phyloP scores from a whole-genome alignment of 768 basidiomycete species.

The Russula sp. region DNA sequence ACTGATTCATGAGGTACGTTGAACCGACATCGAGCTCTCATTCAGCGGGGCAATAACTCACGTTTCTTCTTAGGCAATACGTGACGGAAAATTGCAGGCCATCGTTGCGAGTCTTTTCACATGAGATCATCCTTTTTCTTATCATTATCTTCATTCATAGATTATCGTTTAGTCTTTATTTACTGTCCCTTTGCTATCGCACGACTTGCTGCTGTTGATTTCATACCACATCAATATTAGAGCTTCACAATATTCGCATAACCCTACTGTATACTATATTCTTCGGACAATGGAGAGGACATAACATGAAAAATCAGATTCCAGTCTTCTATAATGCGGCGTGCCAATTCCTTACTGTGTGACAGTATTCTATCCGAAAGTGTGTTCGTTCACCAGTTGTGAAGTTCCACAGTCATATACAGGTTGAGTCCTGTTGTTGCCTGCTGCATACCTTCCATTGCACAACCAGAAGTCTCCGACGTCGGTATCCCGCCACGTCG shows the following conservation, averaged over 20 bases:
- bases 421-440: no score
- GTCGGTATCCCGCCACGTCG: no score
- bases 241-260: not conserved
- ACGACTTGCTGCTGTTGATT: not conserved
- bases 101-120: slow-evolving; percentile 51
- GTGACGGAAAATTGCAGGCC: slow-evolving; percentile 61
- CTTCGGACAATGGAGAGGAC: not conserved
- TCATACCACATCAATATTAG: not conserved
- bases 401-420: no score
- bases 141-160: not conserved
- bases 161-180: not conserved
- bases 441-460: no score
- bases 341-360: no score
- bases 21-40: not conserved
- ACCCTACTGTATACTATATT: not conserved
- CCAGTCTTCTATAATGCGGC: no score
- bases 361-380: no score
- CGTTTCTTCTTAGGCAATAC: slow-evolving; percentile 39
- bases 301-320: not conserved
- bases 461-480: no score
- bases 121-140: not conserved
- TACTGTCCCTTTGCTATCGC: not conserved
- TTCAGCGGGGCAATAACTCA: not conserved
- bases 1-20: slow-evolving; percentile 62
- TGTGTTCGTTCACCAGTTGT: no score